These are phyloP conservation scores for Boletus pseudo-olivaceus DNA, from an alignment of 768 basidiomycete genomes.

Conservation along the genomic window DNA sequence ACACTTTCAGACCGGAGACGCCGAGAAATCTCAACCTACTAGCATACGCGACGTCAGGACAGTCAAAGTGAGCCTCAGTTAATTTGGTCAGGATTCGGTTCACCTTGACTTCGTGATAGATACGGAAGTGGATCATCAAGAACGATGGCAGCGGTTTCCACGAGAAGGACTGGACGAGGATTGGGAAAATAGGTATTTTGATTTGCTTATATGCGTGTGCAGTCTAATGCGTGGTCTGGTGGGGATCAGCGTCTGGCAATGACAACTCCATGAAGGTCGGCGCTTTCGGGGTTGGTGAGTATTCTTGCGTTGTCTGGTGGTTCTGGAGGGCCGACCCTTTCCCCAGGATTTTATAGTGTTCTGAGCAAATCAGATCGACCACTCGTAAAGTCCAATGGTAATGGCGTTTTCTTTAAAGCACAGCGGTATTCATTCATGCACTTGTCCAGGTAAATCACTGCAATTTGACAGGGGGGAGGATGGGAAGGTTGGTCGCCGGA, in stretches of 20 bases:
- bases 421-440: not conserved
- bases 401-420: not conserved
- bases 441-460: constrained; percentile 10
- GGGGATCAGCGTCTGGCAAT: constrained; percentile 11
- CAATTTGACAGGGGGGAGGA: constrained; percentile 7
- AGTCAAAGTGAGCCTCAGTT: not conserved
- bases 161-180: constrained; percentile 10
- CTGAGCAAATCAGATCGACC: constrained; percentile 17
- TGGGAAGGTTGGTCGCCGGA: constrained; percentile 3
- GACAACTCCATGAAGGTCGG: constrained; percentile 11
- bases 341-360: constrained; percentile 16
- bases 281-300: constrained; percentile 17
- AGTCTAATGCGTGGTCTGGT: not conserved
- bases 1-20: constrained; percentile 31
- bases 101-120: constrained; percentile 1
- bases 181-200: constrained; percentile 12
- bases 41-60: not conserved
- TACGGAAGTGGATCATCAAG: constrained; percentile 11
- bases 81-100: not conserved
- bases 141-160: constrained; percentile 5
- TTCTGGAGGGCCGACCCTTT: not conserved
- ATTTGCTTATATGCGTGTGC: not conserved
- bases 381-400: constrained; percentile 12
- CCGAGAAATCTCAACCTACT: not conserved
- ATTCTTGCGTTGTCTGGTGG: not conserved